Conservation (phyloP, 2,329 filamentous ascomycete species). For the Triangularia setosa region DNA sequence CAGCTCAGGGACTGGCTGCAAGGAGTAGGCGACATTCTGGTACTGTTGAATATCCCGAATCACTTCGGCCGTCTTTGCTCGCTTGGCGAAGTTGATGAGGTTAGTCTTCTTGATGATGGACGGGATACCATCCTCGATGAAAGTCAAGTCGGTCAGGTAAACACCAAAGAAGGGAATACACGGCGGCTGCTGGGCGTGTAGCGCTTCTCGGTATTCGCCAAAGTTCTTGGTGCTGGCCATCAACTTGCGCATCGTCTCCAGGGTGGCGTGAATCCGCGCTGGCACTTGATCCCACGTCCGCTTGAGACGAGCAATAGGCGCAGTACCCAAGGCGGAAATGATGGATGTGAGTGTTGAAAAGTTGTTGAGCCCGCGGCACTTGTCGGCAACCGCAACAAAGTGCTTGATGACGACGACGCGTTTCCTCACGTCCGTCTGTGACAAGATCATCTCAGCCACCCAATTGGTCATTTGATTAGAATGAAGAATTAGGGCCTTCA, state of each 20-base stretch:
- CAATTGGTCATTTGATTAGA: constrained; percentile 99
- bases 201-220: constrained; percentile 87
- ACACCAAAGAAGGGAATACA: constrained; percentile 99
- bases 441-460: constrained; percentile 98
- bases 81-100: constrained; percentile 97
- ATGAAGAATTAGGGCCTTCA: constrained; percentile 93
- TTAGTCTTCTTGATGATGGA: constrained; percentile 95
- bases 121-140: constrained; percentile 97
- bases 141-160: constrained; percentile 94
- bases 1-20: constrained; percentile 84
- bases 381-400: constrained; percentile 96
- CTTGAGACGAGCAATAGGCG: constrained; percentile 88
- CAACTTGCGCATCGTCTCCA: constrained; percentile 88
- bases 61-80: constrained; percentile 95
- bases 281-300: constrained; percentile 94
- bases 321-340: constrained; percentile 90
- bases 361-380: constrained; percentile 91
- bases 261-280: constrained; percentile 69
- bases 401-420: constrained; percentile 97
- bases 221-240: constrained; percentile 99
- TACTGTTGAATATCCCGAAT: constrained; percentile 99
- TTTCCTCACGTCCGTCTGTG: constrained; percentile 90
- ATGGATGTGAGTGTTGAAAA: constrained; percentile 97
- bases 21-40: constrained; percentile 92
- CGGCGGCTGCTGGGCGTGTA: constrained; percentile 90